phyloP scores from a whole-genome alignment of 106 monocot genomes.

The Dioscorea zingiberensis region DNA sequence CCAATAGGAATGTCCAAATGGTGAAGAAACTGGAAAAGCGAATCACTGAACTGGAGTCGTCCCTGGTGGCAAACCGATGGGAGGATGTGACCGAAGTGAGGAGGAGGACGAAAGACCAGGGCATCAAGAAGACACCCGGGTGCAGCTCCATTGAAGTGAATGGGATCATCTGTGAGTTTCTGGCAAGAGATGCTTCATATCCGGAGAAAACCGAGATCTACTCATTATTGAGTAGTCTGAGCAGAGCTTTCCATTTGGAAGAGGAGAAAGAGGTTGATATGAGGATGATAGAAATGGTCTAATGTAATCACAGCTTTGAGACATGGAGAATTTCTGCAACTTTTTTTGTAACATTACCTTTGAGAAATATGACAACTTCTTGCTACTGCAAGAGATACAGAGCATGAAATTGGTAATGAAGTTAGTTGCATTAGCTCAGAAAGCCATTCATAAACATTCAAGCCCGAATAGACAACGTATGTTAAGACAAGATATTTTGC shows the following conservation, averaged over 20 bases:
- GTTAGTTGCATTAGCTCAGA: too few species aligned
- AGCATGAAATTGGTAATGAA: too few species aligned
- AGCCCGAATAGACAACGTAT: too few species aligned
- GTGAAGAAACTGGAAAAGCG: conserved; percentile 10
- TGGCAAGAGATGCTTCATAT: conserved; percentile 28
- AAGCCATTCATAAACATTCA: too few species aligned
- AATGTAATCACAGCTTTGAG: too few species aligned
- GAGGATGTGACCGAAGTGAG: conserved; percentile 30
- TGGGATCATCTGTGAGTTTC: conserved; percentile 32
- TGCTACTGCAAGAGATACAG: too few species aligned
- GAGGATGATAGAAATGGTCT: background rate
- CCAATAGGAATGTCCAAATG: conserved; percentile 33
- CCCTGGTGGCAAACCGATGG: conserved; percentile 28
- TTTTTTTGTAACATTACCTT: too few species aligned
- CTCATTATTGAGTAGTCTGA: conserved; percentile 9
- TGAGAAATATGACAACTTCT: too few species aligned
- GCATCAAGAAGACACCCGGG: conserved; percentile 39
- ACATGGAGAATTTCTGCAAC: too few species aligned
- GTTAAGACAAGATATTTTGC: too few species aligned
- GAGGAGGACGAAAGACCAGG: conserved; percentile 26
- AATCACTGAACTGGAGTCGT: conserved; percentile 7
- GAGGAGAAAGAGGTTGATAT: too few species aligned
- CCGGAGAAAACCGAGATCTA: conserved; percentile 10
- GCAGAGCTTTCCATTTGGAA: conserved; percentile 12
- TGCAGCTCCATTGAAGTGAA: conserved; percentile 48